These are phyloP conservation scores for Herpetomonas tarakana DNA, from an alignment of 208 protist species.

Conservation along the genomic window DNA sequence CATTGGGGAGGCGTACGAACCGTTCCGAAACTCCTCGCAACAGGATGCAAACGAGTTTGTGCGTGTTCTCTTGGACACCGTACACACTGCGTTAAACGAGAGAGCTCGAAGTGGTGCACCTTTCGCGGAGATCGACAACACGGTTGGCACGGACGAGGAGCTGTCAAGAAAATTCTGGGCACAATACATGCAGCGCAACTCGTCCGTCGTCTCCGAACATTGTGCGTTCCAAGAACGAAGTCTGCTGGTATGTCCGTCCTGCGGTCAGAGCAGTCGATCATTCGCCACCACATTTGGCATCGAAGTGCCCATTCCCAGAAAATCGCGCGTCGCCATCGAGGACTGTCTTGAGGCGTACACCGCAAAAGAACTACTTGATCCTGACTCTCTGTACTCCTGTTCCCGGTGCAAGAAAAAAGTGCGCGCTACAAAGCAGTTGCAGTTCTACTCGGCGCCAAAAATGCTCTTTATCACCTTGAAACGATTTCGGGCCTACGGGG, in stretches of 20 bases:
- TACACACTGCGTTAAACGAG: conserved; percentile 92
- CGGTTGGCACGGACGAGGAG: conserved; percentile 55
- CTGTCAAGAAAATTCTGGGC: conserved; percentile 76
- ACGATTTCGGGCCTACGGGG: conserved; percentile 63
- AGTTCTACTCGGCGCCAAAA: conserved; percentile 67
- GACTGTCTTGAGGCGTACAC: conserved; percentile 80
- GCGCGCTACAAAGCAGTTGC: conserved; percentile 69
- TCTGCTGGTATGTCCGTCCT: conserved; percentile 60
- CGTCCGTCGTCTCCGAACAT: conserved; percentile 90
- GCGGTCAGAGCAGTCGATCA: conserved; percentile 47
- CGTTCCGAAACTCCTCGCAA: conserved; percentile 73
- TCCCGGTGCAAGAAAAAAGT: conserved; percentile 60
- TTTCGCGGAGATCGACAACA: conserved; percentile 68
- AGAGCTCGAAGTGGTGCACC: conserved; percentile 22
- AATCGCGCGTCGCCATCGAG: conserved; percentile 32
- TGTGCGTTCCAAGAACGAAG: conserved; percentile 84
- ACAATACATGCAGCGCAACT: conserved; percentile 84
- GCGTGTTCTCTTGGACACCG: conserved; percentile 80
- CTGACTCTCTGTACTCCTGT: conserved; percentile 67
- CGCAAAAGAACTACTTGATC: conserved; percentile 65
- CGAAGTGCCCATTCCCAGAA: conserved; percentile 64
- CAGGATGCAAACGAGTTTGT: conserved; percentile 95
- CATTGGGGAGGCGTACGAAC: conserved; percentile 62
- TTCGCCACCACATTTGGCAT: conserved; percentile 63
- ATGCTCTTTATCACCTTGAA: conserved; percentile 88